Conservation (phyloP, 2,329 filamentous ascomycete genomes). For the Ascosphaera apis region DNA sequence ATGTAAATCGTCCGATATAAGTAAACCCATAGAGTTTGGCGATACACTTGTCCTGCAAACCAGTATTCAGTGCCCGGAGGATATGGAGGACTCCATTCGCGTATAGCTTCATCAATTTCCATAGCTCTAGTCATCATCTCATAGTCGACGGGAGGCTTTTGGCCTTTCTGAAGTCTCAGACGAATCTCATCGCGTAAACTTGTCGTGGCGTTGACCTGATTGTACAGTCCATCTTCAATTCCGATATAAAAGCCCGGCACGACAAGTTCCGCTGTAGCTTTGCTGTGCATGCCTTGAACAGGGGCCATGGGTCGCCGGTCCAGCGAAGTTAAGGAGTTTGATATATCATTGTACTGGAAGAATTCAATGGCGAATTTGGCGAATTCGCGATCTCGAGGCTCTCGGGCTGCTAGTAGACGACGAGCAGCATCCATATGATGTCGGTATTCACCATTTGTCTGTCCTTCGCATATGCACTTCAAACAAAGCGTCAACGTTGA, state of each 20-base stretch:
- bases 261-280: slow-evolving; percentile 29
- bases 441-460: slow-evolving; percentile 47
- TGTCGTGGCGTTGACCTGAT: slow-evolving; percentile 56
- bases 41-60: slow-evolving; percentile 34
- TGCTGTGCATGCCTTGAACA: too few relatives aligned
- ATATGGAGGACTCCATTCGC: slow-evolving; percentile 46
- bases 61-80: slow-evolving; percentile 28
- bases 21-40: slow-evolving; percentile 40
- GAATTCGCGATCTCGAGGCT: slow-evolving; percentile 42
- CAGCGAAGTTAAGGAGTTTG: slow-evolving; percentile 32
- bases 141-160: slow-evolving; percentile 51
- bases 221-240: slow-evolving; percentile 61
- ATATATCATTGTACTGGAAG: slow-evolving; percentile 59
- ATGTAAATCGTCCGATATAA: slow-evolving; percentile 37
- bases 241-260: slow-evolving; percentile 43
- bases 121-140: slow-evolving; percentile 47
- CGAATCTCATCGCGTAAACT: slow-evolving; percentile 53
- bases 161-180: slow-evolving; percentile 34
- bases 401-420: slow-evolving; percentile 39
- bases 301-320: slow-evolving; percentile 28
- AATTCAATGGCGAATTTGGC: slow-evolving; percentile 51
- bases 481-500: slow-evolving; percentile 36
- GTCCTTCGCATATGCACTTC: slow-evolving; percentile 37
- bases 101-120: slow-evolving; percentile 51
- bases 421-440: slow-evolving; percentile 57